These are phyloP conservation scores for Hypoxylon sp. DNA, from an alignment of 2,329 filamentous ascomycete genomes.

Conservation along the genomic window DNA sequence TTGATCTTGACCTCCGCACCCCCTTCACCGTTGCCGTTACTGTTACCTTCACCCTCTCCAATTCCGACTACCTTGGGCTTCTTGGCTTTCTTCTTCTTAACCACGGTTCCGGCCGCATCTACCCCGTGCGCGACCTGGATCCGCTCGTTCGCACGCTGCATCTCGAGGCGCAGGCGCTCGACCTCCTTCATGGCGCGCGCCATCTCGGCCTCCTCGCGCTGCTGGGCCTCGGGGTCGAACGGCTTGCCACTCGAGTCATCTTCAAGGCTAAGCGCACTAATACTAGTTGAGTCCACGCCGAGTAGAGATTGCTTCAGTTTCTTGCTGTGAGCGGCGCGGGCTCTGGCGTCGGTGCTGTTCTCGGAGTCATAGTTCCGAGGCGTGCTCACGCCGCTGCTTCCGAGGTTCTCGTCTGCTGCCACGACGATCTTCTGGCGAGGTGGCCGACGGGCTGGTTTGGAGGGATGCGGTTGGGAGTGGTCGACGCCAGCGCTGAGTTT, in stretches of 20 bases:
- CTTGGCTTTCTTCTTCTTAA: slow-evolving; percentile 77
- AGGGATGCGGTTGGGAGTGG: slow-evolving; percentile 52
- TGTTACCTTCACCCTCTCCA: slow-evolving; percentile 46
- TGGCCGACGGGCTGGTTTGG: slow-evolving; percentile 55
- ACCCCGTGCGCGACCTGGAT: slow-evolving; percentile 80
- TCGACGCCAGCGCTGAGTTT: slow-evolving; percentile 58
- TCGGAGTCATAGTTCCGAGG: slow-evolving; percentile 69
- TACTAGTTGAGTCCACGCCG: slow-evolving; percentile 87
- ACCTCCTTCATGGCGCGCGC: slow-evolving; percentile 89
- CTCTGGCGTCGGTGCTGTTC: slow-evolving; percentile 62
- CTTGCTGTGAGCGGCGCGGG: slow-evolving; percentile 61
- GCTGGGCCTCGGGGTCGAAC: slow-evolving; percentile 75
- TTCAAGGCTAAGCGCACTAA: slow-evolving; percentile 80
- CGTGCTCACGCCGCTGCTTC: slow-evolving; percentile 64
- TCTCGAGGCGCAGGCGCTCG: slow-evolving; percentile 86
- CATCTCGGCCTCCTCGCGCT: slow-evolving; percentile 90
- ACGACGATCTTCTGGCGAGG: slow-evolving; percentile 75
- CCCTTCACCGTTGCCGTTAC: slow-evolving; percentile 22
- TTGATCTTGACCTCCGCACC: slow-evolving; percentile 59
- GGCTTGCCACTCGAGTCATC: slow-evolving; percentile 58
- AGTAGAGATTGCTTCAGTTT: slow-evolving; percentile 76
- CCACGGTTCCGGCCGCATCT: slow-evolving; percentile 73
- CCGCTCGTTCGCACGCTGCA: slow-evolving; percentile 85
- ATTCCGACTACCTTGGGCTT: slow-evolving; percentile 55
- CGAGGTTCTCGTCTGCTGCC: slow-evolving; percentile 80